Conservation (phyloP, 169 alveolate species). For the Besnoitia besnoiti region DNA sequence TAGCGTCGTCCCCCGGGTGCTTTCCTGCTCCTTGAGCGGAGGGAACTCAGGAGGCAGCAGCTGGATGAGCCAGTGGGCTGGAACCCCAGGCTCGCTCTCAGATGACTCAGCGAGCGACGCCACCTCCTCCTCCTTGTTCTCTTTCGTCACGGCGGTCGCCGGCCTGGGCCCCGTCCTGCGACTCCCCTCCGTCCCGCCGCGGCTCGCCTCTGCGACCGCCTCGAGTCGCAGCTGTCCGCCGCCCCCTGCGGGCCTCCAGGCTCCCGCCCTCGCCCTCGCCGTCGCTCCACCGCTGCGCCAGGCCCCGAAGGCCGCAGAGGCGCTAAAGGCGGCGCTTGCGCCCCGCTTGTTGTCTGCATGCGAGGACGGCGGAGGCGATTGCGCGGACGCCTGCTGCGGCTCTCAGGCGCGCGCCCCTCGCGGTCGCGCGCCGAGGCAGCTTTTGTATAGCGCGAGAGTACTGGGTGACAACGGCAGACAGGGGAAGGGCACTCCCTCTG, state of each 20-base stretch:
- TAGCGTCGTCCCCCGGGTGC: background rate
- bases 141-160: background rate
- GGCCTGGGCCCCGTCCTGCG: background rate
- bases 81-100: background rate
- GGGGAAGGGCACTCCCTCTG: too few species aligned
- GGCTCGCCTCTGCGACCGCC: background rate
- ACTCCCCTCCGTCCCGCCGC: background rate
- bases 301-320: background rate
- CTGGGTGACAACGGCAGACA: too few species aligned
- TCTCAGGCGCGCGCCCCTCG: background rate
- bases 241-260: background rate
- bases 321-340: background rate
- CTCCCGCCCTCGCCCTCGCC: too few species aligned
- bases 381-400: background rate
- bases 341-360: background rate
- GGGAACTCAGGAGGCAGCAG: background rate
- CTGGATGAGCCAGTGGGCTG: background rate
- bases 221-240: background rate
- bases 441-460: background rate
- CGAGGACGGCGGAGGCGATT: background rate
- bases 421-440: background rate
- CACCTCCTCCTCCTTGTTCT: background rate
- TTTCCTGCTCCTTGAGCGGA: background rate
- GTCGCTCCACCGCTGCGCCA: too few species aligned
- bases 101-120: background rate